Percentiles rank a stretch among this genome's conserved stretches.
These are phyloP conservation scores for Ascochyta pisi DNA, from an alignment of 2,329 filamentous ascomycete genomes.

Conservation along the genomic window DNA sequence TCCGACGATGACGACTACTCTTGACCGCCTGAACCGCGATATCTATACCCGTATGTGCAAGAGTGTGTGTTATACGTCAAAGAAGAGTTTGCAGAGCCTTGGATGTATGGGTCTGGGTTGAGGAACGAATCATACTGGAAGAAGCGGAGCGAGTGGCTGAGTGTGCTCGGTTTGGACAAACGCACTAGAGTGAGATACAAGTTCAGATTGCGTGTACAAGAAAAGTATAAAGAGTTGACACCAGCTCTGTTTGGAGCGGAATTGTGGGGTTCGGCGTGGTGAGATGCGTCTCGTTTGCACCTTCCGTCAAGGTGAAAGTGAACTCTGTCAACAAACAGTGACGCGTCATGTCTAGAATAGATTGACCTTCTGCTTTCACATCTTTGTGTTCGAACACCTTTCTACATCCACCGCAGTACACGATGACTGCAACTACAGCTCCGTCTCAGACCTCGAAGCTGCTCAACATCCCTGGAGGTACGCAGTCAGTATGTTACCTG, in stretches of 20 bases:
- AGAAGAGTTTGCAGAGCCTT: not conserved
- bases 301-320: not conserved
- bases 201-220: not conserved
- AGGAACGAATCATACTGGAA: not conserved
- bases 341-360: not conserved
- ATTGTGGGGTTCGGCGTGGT: not conserved
- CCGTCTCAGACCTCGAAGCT: not conserved
- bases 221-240: too few relatives aligned
- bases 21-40: not conserved
- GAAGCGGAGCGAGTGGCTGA: not conserved
- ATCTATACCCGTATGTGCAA: not conserved
- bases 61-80: not conserved
- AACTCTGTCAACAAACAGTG: not conserved
- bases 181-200: not conserved
- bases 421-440: not conserved
- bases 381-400: too few relatives aligned
- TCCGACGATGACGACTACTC: not conserved
- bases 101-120: not conserved
- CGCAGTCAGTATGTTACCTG: too few relatives aligned
- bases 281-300: not conserved
- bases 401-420: not conserved
- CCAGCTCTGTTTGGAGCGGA: too few relatives aligned
- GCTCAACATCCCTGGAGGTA: not conserved
- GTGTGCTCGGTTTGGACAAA: not conserved
- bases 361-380: too few relatives aligned